phyloP scores from a whole-genome alignment of 164 flowering plant species.

The Piper betle region DNA sequence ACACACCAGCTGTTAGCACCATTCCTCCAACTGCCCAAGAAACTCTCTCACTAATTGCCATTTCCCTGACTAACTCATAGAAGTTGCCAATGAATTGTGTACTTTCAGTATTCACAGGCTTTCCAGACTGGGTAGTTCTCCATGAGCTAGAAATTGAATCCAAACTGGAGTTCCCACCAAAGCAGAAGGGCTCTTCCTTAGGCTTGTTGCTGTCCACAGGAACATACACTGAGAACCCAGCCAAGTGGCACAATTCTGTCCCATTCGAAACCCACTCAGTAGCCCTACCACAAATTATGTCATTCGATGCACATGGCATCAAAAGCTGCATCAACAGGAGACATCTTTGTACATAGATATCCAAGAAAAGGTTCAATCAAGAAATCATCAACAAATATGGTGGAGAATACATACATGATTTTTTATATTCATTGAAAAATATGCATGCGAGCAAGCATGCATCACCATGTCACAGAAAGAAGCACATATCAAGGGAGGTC shows the following conservation, averaged over 20 bases:
- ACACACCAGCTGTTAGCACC: conserved; percentile 83
- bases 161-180: conserved; percentile 84
- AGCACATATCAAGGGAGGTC: conserved; percentile 73
- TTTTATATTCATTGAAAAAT: conserved; percentile 65
- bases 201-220: conserved; percentile 15
- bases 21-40: conserved; percentile 91
- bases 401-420: conserved; percentile 38
- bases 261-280: conserved; percentile 84
- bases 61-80: conserved; percentile 43
- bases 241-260: conserved; percentile 75
- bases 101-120: conserved; percentile 15
- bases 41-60: conserved; percentile 51
- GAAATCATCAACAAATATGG: background rate
- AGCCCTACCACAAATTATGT: conserved; percentile 84
- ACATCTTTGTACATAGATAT: too few species aligned
- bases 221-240: conserved; percentile 62
- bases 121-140: conserved; percentile 32
- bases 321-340: conserved; percentile 43
- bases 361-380: too few species aligned
- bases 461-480: conserved; percentile 82
- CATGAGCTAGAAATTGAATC: conserved; percentile 66
- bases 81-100: conserved; percentile 32
- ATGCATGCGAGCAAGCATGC: conserved; percentile 69
- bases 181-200: conserved; percentile 47
- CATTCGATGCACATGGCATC: conserved; percentile 75